Conservation (phyloP, 2,329 filamentous ascomycete species). For the Zasmidium cellare region DNA sequence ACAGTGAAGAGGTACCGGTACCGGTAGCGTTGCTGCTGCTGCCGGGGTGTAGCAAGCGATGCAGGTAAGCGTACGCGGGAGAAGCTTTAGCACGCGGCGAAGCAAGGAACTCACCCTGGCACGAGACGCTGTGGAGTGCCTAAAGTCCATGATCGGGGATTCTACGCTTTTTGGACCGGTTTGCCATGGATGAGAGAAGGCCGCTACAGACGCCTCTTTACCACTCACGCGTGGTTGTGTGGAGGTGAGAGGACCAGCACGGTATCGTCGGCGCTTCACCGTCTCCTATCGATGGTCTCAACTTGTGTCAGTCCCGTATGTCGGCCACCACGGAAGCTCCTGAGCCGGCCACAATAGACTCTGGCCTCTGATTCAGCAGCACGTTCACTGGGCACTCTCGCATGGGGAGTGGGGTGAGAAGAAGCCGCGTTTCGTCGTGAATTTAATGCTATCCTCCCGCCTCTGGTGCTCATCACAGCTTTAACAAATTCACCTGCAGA, state of each 20-base stretch:
- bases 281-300: slow-evolving; percentile 7
- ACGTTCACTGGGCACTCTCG: background rate
- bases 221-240: background rate
- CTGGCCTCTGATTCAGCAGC: slow-evolving; percentile 4
- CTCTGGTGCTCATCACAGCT: background rate
- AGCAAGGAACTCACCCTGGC: slow-evolving; percentile 8
- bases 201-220: background rate
- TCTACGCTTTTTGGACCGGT: slow-evolving; percentile 4
- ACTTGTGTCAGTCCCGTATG: slow-evolving; percentile 4
- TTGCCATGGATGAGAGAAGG: slow-evolving; percentile 1
- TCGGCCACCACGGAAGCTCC: background rate
- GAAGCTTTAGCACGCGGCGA: slow-evolving; percentile 14
- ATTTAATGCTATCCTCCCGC: background rate
- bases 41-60: background rate
- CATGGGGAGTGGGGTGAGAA: background rate
- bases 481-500: background rate
- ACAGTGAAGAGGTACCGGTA: background rate
- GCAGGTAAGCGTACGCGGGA: slow-evolving; percentile 7
- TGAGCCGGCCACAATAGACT: background rate
- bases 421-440: background rate
- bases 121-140: background rate
- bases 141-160: slow-evolving; percentile 4
- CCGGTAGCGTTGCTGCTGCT: background rate
- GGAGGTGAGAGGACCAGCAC: background rate
- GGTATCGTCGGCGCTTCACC: background rate